phyloP scores from a whole-genome alignment of 148 eudicot species.

The Rhododendron simsii region DNA sequence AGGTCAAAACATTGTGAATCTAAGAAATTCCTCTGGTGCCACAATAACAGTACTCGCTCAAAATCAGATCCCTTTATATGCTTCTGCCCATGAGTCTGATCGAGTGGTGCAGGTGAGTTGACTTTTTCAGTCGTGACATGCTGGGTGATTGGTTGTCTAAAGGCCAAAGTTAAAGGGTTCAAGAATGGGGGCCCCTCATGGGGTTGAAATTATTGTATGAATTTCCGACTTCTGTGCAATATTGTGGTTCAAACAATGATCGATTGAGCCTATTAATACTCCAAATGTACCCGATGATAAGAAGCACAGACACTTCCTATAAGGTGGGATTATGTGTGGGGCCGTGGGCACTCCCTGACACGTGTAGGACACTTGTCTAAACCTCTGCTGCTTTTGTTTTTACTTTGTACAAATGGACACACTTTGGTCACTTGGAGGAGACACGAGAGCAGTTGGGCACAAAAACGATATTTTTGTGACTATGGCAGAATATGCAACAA shows the following conservation, averaged over 20 bases:
- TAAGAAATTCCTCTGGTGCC: slow-evolving; percentile 83
- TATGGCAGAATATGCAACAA: background rate
- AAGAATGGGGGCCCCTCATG: background rate
- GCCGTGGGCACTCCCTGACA: background rate
- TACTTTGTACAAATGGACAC: background rate
- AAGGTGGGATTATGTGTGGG: background rate
- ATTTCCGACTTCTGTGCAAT: background rate
- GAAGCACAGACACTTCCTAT: background rate
- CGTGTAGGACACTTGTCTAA: background rate
- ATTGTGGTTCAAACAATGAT: background rate
- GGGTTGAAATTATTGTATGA: background rate
- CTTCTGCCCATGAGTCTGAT: slow-evolving; percentile 90
- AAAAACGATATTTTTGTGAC: background rate
- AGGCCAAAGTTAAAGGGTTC: background rate
- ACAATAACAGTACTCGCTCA: slow-evolving; percentile 71
- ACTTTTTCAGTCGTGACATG: background rate
- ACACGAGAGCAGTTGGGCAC: background rate
- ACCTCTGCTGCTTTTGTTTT: background rate
- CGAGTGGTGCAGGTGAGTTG: slow-evolving; percentile 79
- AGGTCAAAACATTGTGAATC: slow-evolving; percentile 87
- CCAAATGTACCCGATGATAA: background rate
- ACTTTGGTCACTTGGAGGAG: background rate
- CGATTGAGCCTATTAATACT: background rate
- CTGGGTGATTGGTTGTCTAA: background rate
- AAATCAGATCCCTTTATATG: slow-evolving; percentile 82